Evolutionary conservation across 2,329 filamentous ascomycete species (phyloP).

Genomic region (Venturia aucupariae): DNA sequence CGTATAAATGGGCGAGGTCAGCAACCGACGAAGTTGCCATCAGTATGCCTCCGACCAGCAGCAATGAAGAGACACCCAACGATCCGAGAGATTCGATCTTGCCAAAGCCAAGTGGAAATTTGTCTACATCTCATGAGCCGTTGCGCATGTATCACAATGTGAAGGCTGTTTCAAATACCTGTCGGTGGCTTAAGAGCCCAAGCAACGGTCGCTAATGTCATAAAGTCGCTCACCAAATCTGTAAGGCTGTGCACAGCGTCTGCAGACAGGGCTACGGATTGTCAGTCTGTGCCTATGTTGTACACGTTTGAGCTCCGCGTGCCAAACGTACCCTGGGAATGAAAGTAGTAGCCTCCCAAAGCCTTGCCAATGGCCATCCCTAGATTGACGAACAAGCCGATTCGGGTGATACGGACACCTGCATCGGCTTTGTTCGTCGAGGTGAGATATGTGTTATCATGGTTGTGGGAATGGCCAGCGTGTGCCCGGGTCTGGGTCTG

Average conservation of each 20-base stretch:
- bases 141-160: background rate
- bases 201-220: conserved; percentile 88
- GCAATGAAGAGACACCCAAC: conserved; percentile 82
- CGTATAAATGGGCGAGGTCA: conserved; percentile 38
- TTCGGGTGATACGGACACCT: conserved; percentile 83
- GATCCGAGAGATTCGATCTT: conserved; percentile 97
- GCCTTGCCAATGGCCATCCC: conserved; percentile 93
- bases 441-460: conserved; percentile 75
- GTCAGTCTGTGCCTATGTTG: conserved; percentile 15
- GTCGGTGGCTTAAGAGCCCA: conserved; percentile 84
- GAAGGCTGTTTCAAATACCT: conserved; percentile 19
- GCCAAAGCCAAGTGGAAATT: conserved; percentile 85
- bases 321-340: conserved; percentile 56
- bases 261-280: conserved; percentile 59
- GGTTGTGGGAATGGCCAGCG: conserved; percentile 59
- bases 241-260: conserved; percentile 94
- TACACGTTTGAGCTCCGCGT: background rate
- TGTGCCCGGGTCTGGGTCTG: conserved; percentile 29
- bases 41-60: conserved; percentile 80
- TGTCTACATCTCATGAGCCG: conserved; percentile 27
- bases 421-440: conserved; percentile 83
- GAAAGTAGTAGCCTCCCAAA: conserved; percentile 84
- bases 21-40: conserved; percentile 67
- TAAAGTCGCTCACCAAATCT: conserved; percentile 87
- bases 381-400: conserved; percentile 81